Evolutionary conservation across 1,284 basidiomycete genomes (phyloP), one percentile per base, ranked within the genome.

Genomic region (Ustilago loliicola): DNA sequence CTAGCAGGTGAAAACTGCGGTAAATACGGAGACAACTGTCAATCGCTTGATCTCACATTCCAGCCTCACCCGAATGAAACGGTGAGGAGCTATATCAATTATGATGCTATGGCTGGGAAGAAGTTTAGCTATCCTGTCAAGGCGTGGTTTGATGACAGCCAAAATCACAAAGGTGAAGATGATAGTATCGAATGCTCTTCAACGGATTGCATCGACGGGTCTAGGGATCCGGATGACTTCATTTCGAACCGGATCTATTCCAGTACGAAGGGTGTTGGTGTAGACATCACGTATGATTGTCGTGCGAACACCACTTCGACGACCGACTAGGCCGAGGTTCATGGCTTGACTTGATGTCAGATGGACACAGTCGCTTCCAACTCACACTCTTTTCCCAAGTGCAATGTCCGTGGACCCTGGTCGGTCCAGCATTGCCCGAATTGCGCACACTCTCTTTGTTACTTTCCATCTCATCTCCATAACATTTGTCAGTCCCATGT

Each of bases 221-320:
- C 54, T 21, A 64, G 64, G 29, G 72, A 71, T 34, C 68, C 72
- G 47, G 72, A 75, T 48, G 72, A 75, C 21, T 75, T 71, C 23
- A 63, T 71, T 17, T 48, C 50, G 7, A 63, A 75, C 36, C 21
- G 72, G 17, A 61, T 71, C 47, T 66, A 64, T 51, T 66, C 61
- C 32, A 50, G 47, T 23, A 75, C 68, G 6, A 71, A 66, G 25
- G 68, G 72, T 1, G 72, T 71, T 0, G 68, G 72, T 0, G 68
- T 75, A 4, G 68, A 71, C 19, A 59, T 75, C 21, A 54, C 57
- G n/a, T 71, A 71, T 29, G 72, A 75, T 53, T 71, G 72, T 52
- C 60, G 63, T 27, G 55, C 58, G 1, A 74, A 74, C 40, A 62
- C 59, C 5, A 69, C 72, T 19, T 64, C 58, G 1, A 67, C 71